Evolutionary conservation across 2,329 filamentous ascomycete genomes (phyloP), one percentile per base, ranked within the genome.

Genomic region (Emmonsia crescens): DNA sequence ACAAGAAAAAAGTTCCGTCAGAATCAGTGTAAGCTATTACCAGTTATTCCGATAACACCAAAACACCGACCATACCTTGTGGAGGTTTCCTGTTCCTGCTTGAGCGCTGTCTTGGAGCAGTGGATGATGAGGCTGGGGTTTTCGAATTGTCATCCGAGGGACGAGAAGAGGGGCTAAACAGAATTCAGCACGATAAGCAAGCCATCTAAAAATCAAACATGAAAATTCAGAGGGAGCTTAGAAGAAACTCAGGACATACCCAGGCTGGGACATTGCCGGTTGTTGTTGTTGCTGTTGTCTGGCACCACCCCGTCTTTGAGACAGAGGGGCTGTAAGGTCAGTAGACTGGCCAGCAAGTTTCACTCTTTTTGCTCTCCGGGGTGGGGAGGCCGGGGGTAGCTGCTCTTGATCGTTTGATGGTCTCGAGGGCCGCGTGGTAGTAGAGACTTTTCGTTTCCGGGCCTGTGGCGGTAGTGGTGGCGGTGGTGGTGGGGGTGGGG

Each of bases 391-490:
- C 2, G 61, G 52, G 10, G 46, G 24, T 33, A 52, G 61, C 2
- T 44, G 36, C 31, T 65, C 64, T 21, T 59, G 69, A 42, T 60
- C 65, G 62, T 59, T 62, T 52, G 49, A 72, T 56, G 74, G 72
- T 62, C 74, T 70, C 70, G 70, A 63, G 80, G 78, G 70, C 67
- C 75, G 76, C 64, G 79, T 76, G 33, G 31, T 38, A 33, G 49
- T 33, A 66, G 83, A 75, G 65, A 81, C 82, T 79, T 95, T 96
- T 73, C 92, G 87, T 80, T 96, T 96, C 73, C 87, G 84, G 65
- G 83, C 69, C 79, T 75, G 65, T 76, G 77, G 66, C n/a, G n/a
- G n/a, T n/a, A n/a, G n/a, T n/a, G n/a, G n/a, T n/a, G n/a, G n/a
- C n/a, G n/a, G n/a, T n/a, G n/a, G n/a, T n/a, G n/a, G 65, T 76